Evolutionary conservation across 2,329 filamentous ascomycete genomes (phyloP), one percentile per base, ranked within the genome.

Genomic region (Trichoderma sp.): DNA sequence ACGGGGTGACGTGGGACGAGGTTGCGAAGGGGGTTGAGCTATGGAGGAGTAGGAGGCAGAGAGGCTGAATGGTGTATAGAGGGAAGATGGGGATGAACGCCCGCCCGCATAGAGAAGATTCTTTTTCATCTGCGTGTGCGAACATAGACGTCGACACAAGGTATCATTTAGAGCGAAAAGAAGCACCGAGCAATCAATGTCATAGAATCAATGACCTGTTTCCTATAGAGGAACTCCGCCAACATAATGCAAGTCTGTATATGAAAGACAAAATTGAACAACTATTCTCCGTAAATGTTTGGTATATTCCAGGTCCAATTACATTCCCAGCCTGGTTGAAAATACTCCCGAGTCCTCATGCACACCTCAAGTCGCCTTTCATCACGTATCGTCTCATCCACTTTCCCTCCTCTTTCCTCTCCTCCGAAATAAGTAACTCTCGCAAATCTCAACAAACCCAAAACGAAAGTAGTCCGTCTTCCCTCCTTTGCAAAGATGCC

Each of bases 1-100:
- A 96, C 74, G 93, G 93, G 0, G 87, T 97, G 62, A 88, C 85
- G 2, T 89, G 87, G 78, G 82, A 81, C 0, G 93, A 95, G 79
- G 79, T 97, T 21, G 93, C 96, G 77, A 83, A 82, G 66, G 94
- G 93, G 0, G 86, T 98, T 5, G 82, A 81, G 74, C 87, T 90
- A 72, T 98, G 95, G 94, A 85, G 94, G 72, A 87, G 84, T 77
- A 85, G 89, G 72, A 88, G 87, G 74, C 87, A 41, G 17, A 41
- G 48, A 28, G 24, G 6, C 5, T 21, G 54, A 54, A 34, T 54
- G 24, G 17, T 21, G 44, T 3, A 58, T n/a, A 48, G 43, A 48
- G 28, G 34, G n/a, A 14, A 19, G 17, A 58, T 14, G 43, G 30
- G 34, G 17, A 24, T 41, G 43, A n/a, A 56, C 7, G 21, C 1